Evolutionary conservation across 441 rosid species (phyloP), one percentile per base, ranked within the genome.

Genomic region (Dalechampia spathulata): DNA sequence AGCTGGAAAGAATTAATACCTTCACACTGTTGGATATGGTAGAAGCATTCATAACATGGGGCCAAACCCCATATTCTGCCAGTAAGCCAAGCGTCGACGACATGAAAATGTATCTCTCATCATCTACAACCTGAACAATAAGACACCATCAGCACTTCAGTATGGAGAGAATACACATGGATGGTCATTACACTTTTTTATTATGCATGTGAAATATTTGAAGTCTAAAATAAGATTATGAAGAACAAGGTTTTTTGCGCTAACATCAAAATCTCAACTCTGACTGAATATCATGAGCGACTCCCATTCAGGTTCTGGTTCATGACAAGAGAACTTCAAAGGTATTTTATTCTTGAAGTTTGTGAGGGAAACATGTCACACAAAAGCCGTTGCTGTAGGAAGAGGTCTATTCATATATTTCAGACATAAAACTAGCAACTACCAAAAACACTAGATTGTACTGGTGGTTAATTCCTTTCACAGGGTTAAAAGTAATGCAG

Each of bases 61-160:
- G 97, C 83, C 72, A 78, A 61, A 81, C 68, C 39, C 86, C 89
- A 78, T 82, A 79, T 68, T 85, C 93, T 28, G 90, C 85, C 83
- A 93, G 70, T 65, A 93, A 75, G 36, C 89, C 90, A 57, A 93
- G 89, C 86, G 87, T 75, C 55, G 97, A 87, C 59, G 97, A 83
- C 77, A 75, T 75, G 71, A 87, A 93, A 48, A 90, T 47, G 56
- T 81, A 87, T 70, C 81, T 79, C 70, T 90, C 96, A 56, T 87
- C 97, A 73, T 90, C 93, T 61, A 72, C 77, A 68, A 36, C 90
- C 99, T 93, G 68, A 51, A 74, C 49, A 69, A 59, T 39, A 61
- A 43, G 12, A 41, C n/a, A 36, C 26, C 30, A 52, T 49, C 25
- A 49, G 52, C 13, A 42, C 15, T 25, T 43, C 13, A 34, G 55